phyloP scores from a whole-genome alignment of 2,329 filamentous ascomycete genomes.

The Fusarium haematococcum region DNA sequence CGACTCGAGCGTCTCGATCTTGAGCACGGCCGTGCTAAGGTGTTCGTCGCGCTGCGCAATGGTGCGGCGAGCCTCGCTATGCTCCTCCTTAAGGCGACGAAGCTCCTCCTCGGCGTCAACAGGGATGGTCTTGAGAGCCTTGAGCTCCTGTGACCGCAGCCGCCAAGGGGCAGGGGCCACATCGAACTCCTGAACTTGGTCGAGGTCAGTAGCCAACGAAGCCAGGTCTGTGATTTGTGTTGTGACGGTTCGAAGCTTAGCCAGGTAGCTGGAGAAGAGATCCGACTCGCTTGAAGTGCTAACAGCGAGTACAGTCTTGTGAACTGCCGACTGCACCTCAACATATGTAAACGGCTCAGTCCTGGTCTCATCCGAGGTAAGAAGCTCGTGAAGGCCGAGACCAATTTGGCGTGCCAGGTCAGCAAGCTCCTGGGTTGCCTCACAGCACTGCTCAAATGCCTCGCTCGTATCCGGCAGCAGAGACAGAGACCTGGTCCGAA shows the following conservation, averaged over 20 bases:
- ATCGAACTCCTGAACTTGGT: conserved; percentile 84
- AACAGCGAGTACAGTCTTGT: conserved; percentile 60
- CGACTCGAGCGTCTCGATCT: conserved; percentile 92
- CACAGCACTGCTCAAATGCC: conserved; percentile 77
- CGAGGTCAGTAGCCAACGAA: conserved; percentile 75
- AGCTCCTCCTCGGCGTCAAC: conserved; percentile 89
- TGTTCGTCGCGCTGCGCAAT: conserved; percentile 82
- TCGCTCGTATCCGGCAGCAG: conserved; percentile 75
- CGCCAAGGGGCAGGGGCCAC: conserved; percentile 83
- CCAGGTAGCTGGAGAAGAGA: conserved; percentile 75
- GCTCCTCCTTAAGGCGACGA: conserved; percentile 80
- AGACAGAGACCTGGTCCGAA: conserved; percentile 80
- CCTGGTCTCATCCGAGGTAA: conserved; percentile 77
- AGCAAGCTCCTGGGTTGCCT: conserved; percentile 73
- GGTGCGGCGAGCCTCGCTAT: conserved; percentile 79
- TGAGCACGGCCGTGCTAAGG: conserved; percentile 87
- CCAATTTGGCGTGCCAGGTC: conserved; percentile 76
- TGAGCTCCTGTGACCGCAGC: conserved; percentile 82
- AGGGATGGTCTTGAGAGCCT: conserved; percentile 82
- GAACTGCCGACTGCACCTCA: conserved; percentile 75
- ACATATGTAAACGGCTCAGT: conserved; percentile 73
- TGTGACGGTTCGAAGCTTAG: conserved; percentile 74
- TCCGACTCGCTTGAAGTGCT: conserved; percentile 72
- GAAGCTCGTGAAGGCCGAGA: conserved; percentile 71
- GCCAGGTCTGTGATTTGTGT: conserved; percentile 77